Evolutionary conservation across 106 monocot species (phyloP).

Genomic region (Apostasia shenzhenica): DNA sequence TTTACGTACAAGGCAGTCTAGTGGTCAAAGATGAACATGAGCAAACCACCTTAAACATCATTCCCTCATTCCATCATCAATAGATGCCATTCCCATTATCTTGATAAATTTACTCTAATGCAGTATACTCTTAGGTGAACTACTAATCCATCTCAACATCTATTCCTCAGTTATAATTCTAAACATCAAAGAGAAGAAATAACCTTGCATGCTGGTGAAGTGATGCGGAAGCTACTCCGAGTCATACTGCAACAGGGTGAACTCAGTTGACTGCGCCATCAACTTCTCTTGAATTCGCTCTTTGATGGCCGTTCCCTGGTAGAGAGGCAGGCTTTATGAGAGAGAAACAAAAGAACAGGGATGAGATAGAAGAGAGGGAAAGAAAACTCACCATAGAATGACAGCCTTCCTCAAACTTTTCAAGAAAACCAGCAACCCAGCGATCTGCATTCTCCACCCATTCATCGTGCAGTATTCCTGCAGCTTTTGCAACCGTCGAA

Average conservation of each 20-base stretch:
- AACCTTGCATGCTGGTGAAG: too few relatives aligned
- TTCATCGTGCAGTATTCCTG: constrained; percentile 61
- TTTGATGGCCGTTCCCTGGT: constrained; percentile 50
- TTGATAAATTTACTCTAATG: too few relatives aligned
- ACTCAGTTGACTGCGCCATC: constrained; percentile 24
- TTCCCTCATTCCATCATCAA: too few relatives aligned
- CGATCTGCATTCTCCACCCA: constrained; percentile 98
- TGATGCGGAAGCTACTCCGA: constrained; percentile 6
- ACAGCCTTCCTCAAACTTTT: constrained; percentile 88
- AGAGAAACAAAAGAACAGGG: background rate
- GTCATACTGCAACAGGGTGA: constrained; percentile 49
- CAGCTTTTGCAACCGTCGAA: constrained; percentile 54
- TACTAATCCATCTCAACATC: too few relatives aligned
- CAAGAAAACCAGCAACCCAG: constrained; percentile 95
- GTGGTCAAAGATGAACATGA: too few relatives aligned
- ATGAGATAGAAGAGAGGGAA: too few relatives aligned
- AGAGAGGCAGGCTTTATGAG: background rate
- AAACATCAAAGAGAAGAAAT: too few relatives aligned
- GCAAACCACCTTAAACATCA: too few relatives aligned
- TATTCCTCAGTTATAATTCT: too few relatives aligned
- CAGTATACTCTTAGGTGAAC: too few relatives aligned
- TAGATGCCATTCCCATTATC: too few relatives aligned
- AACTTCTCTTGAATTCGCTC: constrained; percentile 47
- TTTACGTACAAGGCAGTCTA: too few relatives aligned
- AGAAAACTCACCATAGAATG: constrained; percentile 64